Percentiles rank a stretch among this genome's conserved stretches.
Evolutionary conservation across 495 filamentous ascomycete genomes (phyloP).

Genomic region (Stereocaulon alpinum): DNA sequence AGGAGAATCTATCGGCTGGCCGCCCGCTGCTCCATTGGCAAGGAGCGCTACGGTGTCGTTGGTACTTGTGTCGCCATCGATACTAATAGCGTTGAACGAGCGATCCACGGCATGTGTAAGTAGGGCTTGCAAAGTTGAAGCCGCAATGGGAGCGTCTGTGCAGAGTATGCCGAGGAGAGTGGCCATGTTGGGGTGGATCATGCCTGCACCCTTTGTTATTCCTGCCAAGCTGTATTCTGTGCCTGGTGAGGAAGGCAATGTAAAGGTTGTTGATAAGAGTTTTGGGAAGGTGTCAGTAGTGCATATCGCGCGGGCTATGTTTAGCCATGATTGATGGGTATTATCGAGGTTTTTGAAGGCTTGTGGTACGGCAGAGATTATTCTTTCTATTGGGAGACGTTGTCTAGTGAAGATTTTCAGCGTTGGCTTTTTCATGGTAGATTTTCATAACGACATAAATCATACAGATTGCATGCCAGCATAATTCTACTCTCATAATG

Average conservation of each 20-base stretch:
- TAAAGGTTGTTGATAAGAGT: conserved; percentile 75
- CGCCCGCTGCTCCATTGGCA: conserved; percentile 88
- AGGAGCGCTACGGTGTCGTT: conserved; percentile 94
- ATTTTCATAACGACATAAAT: too few species aligned
- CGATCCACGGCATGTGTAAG: conserved; percentile 68
- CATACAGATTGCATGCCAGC: too few species aligned
- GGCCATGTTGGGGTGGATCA: conserved; percentile 99
- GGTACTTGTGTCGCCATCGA: conserved; percentile 93
- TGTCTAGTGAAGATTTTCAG: conserved; percentile 32
- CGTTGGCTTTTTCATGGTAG: too few species aligned
- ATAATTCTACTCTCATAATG: too few species aligned
- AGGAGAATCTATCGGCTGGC: conserved; percentile 43
- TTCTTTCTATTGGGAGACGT: conserved; percentile 83
- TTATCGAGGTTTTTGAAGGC: conserved; percentile 58
- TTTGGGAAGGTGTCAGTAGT: conserved; percentile 99
- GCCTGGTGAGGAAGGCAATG: conserved; percentile 66
- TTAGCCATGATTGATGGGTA: conserved; percentile 72
- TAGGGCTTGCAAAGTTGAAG: conserved; percentile 53
- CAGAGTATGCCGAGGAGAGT: conserved; percentile 89
- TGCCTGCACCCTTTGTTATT: conserved; percentile 97
- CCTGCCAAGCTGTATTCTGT: conserved; percentile 76
- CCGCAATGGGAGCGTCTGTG: conserved; percentile 78
- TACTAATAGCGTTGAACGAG: conserved; percentile 93
- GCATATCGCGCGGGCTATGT: conserved; percentile 84
- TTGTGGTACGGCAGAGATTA: conserved; percentile 67